Conservation (phyloP, 768 basidiomycete genomes). For the Amanita thiersii region DNA sequence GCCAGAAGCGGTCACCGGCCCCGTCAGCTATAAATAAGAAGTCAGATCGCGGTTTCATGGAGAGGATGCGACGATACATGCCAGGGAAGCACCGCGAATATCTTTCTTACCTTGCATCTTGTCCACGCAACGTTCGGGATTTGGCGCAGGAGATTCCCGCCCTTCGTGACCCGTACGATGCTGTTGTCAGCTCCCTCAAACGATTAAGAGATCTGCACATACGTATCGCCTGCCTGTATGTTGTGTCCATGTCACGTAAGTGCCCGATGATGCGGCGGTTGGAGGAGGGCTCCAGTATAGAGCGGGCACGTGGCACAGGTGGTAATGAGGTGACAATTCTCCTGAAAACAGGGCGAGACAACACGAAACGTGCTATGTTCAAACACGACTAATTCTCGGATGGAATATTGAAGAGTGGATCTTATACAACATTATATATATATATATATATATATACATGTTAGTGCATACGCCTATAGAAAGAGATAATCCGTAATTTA, state of each 20-base stretch:
- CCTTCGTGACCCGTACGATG: conserved; percentile 71
- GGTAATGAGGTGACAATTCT: conserved; percentile 78
- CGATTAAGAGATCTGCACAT: conserved; percentile 83
- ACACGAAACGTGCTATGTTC: conserved; percentile 61
- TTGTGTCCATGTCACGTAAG: conserved; percentile 76
- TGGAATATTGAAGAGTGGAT: too few species aligned
- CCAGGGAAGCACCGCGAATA: conserved; percentile 86
- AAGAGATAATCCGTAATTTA: background rate
- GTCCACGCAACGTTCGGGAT: conserved; percentile 55
- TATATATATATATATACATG: too few species aligned
- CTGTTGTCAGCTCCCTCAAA: conserved; percentile 72
- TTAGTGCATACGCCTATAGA: too few species aligned
- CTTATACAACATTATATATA: too few species aligned
- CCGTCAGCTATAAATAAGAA: conserved; percentile 59
- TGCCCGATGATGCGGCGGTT: conserved; percentile 46
- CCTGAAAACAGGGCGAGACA: conserved; percentile 85
- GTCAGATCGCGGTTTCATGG: conserved; percentile 78
- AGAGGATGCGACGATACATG: conserved; percentile 93
- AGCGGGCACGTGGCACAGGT: conserved; percentile 76
- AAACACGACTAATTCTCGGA: conserved; percentile 21
- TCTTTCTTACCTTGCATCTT: conserved; percentile 54
- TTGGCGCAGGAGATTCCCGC: conserved; percentile 48
- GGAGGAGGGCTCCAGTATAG: conserved; percentile 31
- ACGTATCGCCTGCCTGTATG: conserved; percentile 79
- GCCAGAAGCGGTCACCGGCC: conserved; percentile 56